Percentiles rank a stretch among this genome's conserved stretches.
Conservation (phyloP, 2,329 filamentous ascomycete species). For the Arthrobotrys pseudoclavata region DNA sequence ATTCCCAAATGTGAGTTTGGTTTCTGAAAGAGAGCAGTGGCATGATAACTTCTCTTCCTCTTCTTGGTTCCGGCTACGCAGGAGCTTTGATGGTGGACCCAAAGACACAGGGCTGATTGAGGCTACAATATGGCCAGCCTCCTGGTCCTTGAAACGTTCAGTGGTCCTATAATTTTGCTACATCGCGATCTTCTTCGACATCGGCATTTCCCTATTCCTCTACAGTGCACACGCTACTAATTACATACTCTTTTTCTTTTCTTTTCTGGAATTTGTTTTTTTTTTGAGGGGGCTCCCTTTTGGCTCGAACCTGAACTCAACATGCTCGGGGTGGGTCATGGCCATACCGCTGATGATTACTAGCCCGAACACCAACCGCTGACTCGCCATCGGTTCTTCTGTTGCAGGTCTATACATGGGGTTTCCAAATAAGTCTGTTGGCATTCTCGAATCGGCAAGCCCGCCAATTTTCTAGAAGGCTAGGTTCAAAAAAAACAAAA, state of each 20-base stretch:
- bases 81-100: slow-evolving; percentile 49
- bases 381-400: slow-evolving; percentile 51
- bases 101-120: slow-evolving; percentile 60
- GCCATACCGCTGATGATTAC: slow-evolving; percentile 32
- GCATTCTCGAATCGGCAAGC: slow-evolving; percentile 58
- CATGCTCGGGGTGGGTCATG: slow-evolving; percentile 34
- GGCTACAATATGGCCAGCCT: slow-evolving; percentile 49
- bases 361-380: slow-evolving; percentile 43
- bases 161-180: slow-evolving; percentile 60
- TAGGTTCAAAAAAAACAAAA: slow-evolving; percentile 49
- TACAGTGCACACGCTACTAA: slow-evolving; percentile 7
- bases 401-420: slow-evolving; percentile 52
- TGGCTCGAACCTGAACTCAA: slow-evolving; percentile 18
- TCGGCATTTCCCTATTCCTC: slow-evolving; percentile 48
- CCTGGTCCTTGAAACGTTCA: slow-evolving; percentile 56
- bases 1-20: slow-evolving; percentile 47
- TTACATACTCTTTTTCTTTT: slow-evolving; percentile 3
- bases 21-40: slow-evolving; percentile 38
- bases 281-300: slow-evolving; percentile 9
- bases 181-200: slow-evolving; percentile 60
- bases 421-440: slow-evolving; percentile 55
- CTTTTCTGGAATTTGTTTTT: slow-evolving; percentile 19
- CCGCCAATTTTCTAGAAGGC: slow-evolving; percentile 57
- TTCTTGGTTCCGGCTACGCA: slow-evolving; percentile 36
- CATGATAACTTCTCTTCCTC: slow-evolving; percentile 50